Evolutionary conservation across 1,139 yeast species (phyloP), one percentile per base, ranked within the genome.

Genomic region (Yamadazyma dendronema): DNA sequence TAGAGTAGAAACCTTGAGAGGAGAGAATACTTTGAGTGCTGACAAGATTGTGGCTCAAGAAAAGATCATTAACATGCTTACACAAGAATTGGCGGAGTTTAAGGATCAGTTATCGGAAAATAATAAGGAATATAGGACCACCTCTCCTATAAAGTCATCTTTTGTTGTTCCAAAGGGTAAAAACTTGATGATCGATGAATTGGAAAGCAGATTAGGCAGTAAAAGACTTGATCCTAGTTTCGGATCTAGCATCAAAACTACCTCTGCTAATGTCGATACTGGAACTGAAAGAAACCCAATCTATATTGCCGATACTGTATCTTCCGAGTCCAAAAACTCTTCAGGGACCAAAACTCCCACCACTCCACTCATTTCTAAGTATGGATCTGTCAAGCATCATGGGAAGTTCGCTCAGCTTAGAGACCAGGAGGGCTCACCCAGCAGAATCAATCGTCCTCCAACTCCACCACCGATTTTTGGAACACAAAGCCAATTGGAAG

Each of bases 11-110:
- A 30, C 40, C 4, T 37, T 45, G 32, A 33, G 34, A 32, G 36
- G 37, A 37, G 50, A 47, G 37, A 43, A 38, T 30, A 4, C 33
- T 5, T 27, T 46, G 6, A 46, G 51, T 44, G 53, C 57, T 14
- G 48, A 46, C 21, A 63, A 53, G 33, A 53, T 62, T 12, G 57
- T 53, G 2, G 43, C 50, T 2, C 67, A 62, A 38, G 61, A 62
- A 31, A 52, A 48, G 16, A 57, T 61, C 32, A 59, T 67, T n/a
- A 49, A 48, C 2, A 36, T 53, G 12, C 49, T 67, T 31, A 57
- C 52, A 41, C 33, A 48, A 16, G 57, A 61, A 31, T 14, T 44
- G 3, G 17, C 26, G 11, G 25, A 16, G 3, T 13, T 33, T 4
- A 30, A 33, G 12, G 29, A 26, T 12, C 8, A 26, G 17, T 8